Evolutionary conservation across 371 early-diverging fungal genomes (phyloP).

Genomic region (Mortierella sp.): DNA sequence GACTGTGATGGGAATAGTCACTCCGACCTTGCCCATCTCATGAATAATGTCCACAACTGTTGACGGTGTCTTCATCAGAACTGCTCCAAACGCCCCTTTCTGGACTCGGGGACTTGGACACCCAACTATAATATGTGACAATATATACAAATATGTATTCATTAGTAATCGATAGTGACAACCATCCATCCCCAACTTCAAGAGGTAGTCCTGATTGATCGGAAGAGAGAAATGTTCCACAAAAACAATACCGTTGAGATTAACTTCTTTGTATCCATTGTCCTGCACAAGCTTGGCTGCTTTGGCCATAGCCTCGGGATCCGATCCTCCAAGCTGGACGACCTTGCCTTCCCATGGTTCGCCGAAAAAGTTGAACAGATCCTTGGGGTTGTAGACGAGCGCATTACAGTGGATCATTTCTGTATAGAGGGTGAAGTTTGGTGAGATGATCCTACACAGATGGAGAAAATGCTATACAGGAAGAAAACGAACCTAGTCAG

Average conservation of each 20-base stretch:
- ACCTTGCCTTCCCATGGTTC: constrained; percentile 63
- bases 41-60: constrained; percentile 68
- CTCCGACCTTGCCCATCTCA: constrained; percentile 63
- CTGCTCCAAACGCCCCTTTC: constrained; percentile 77
- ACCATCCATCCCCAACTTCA: no score
- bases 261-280: constrained; percentile 68
- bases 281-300: constrained; percentile 64
- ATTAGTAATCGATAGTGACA: no score
- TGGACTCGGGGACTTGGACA: constrained; percentile 83
- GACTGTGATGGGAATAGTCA: constrained; percentile 71
- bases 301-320: constrained; percentile 62
- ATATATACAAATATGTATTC: background rate
- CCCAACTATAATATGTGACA: constrained; percentile 57
- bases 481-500: background rate
- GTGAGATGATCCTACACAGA: constrained; percentile 75
- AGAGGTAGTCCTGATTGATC: background rate
- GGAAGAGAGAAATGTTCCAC: no score
- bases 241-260: constrained; percentile 67
- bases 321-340: constrained; percentile 73
- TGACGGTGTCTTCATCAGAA: constrained; percentile 79
- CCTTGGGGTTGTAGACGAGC: constrained; percentile 61
- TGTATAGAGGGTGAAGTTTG: constrained; percentile 73
- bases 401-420: constrained; percentile 86
- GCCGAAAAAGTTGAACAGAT: constrained; percentile 64
- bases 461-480: constrained; percentile 68